Base-by-base conservation (phyloP, 2,329 filamentous ascomycete species). In the Cordyceps cicadae region DNA sequence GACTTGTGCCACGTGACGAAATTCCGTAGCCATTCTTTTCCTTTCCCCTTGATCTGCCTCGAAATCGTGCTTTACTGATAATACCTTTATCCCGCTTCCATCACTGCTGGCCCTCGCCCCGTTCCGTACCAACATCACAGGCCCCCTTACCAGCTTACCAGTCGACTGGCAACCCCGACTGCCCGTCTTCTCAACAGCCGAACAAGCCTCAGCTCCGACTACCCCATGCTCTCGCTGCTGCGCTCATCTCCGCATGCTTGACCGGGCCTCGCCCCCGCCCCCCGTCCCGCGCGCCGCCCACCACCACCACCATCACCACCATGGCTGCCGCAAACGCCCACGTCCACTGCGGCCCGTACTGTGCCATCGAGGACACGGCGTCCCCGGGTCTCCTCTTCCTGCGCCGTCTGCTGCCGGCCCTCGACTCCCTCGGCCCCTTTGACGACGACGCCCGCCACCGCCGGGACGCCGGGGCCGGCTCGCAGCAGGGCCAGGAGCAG, bases 331-430 rank as follows among this genome's bases (percentile, higher is more conserved):
- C 29, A 51, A 46, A 53, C 49, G 54, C 54, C 49, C 49, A 57
- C 6, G 56, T 52, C n/a, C 60, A 61, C 46, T 46, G 15, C n/a
- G 60, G 60, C 14, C 60, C 60, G 2, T 61, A 61, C 14, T 19
- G 39, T 17, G 26, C 54, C 19, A 61, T 61, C 37, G n/a, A 48
- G 32, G 39, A 55, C 24, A 62, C 59, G 29, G 56, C 63, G 2
- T 63, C 63, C 1, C 62, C 59, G 2, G 63, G 63, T 11, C 53
- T 64, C n/a, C 55, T 63, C 45, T 64, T 64, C 26, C 60, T 64
- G 48, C 60, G 62, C 24, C 34, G 29, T 19, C 52, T 64, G 29
- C 56, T 63, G 9, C 63, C 63, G n/a, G 60, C 62, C 5, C 62
- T 63, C 26, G 63, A 64, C 54, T 58, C 62, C 7, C 59, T 64